Conservation (phyloP, 441 rosid genomes). For the Jatropha multifida region DNA sequence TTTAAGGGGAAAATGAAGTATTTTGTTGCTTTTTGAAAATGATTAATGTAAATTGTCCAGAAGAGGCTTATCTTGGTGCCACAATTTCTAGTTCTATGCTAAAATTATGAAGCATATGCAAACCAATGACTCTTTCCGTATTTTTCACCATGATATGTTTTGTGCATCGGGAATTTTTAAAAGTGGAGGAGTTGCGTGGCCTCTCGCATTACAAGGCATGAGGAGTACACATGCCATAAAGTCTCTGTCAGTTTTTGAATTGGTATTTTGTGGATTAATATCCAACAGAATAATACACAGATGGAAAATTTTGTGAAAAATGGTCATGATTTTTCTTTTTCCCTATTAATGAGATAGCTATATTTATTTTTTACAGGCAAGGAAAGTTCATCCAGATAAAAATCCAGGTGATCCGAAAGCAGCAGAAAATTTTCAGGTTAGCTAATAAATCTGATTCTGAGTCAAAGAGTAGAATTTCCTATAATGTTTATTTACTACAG, state of each 20-base stretch:
- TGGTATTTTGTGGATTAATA: not conserved
- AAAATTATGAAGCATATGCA: not conserved
- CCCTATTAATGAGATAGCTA: not conserved
- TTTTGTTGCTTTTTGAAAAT: not conserved
- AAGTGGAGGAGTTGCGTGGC: not conserved
- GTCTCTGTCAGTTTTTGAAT: not conserved
- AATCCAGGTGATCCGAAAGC: constrained; percentile 87
- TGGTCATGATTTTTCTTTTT: not conserved
- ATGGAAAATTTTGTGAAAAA: not conserved
- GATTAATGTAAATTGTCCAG: not conserved
- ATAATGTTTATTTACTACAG: not conserved
- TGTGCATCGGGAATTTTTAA: not conserved
- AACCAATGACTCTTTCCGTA: not conserved
- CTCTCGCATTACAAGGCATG: not conserved
- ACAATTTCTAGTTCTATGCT: not conserved
- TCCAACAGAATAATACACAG: not conserved
- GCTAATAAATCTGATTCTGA: constrained; percentile 12
- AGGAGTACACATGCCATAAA: not conserved
- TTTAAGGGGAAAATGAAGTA: not conserved
- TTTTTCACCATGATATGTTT: not conserved
- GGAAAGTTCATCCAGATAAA: constrained; percentile 92
- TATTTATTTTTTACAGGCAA: constrained; percentile 54
- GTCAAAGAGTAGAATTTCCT: not conserved
- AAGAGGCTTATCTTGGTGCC: not conserved
- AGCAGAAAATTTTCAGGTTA: constrained; percentile 86